A percentile compares a stretch with the other conserved stretches of the same genome.
phyloP scores from a whole-genome alignment of 177 flowering plant species.

The Vitis hybrid region DNA sequence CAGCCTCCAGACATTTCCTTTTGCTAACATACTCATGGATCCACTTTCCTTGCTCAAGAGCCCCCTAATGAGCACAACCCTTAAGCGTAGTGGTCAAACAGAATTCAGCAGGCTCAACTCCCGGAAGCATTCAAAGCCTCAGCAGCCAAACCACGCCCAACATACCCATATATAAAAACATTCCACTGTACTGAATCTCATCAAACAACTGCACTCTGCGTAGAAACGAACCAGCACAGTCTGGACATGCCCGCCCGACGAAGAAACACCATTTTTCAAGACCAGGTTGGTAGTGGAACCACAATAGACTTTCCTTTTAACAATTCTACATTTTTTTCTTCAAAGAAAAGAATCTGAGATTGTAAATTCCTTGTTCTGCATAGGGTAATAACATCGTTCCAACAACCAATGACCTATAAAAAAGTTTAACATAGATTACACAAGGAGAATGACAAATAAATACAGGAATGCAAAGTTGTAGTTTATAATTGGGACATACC shows the following conservation, averaged over 20 bases:
- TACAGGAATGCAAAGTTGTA: no score
- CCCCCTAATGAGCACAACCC: conserved; percentile 54
- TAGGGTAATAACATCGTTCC: no score
- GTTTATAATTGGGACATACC: no score
- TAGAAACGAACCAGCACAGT: conserved; percentile 43
- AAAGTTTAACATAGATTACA: no score
- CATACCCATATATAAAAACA: conserved; percentile 43
- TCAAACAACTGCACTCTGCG: conserved; percentile 35
- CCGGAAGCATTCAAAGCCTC: conserved; percentile 34
- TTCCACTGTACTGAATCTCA: conserved; percentile 45
- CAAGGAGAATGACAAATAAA: no score
- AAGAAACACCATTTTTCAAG: conserved; percentile 29
- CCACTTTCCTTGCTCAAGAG: conserved; percentile 49
- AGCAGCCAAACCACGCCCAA: conserved; percentile 20
- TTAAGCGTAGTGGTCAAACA: conserved; percentile 42
- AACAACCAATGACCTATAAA: no score
- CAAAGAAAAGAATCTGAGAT: no score
- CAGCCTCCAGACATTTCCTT: conserved; percentile 19
- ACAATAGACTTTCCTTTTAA: no score
- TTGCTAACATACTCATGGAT: conserved; percentile 46
- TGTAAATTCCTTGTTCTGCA: no score
- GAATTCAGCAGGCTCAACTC: conserved; percentile 39
- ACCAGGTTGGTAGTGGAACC: conserved; percentile 7
- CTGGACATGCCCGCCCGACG: conserved; percentile 32
- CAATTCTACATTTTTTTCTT: no score